These are phyloP conservation scores for Corylus avellana DNA, from an alignment of 306 rosid genomes.

Conservation along the genomic window DNA sequence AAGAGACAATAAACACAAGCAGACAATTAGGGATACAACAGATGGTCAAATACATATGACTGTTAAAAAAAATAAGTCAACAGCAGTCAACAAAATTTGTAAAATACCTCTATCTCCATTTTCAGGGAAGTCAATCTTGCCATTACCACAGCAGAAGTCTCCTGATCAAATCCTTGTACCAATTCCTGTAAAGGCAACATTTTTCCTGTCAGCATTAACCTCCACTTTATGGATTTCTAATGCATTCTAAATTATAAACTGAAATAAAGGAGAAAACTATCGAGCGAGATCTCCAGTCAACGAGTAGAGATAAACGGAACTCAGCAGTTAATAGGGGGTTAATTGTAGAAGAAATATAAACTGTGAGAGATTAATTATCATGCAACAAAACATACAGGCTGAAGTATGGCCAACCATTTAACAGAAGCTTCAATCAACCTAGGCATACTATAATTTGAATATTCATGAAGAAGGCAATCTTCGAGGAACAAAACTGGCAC, in stretches of 20 bases:
- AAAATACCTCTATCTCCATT: slow-evolving; percentile 90
- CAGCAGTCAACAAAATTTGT: slow-evolving; percentile 11
- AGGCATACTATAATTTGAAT: background rate
- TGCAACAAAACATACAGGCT: background rate
- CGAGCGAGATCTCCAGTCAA: background rate
- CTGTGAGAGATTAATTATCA: background rate
- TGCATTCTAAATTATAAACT: slow-evolving; percentile 11
- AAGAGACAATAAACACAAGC: background rate
- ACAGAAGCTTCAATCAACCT: background rate
- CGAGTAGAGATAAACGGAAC: slow-evolving; percentile 1
- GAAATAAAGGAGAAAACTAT: slow-evolving; percentile 10
- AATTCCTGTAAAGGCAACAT: slow-evolving; percentile 61
- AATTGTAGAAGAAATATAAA: background rate
- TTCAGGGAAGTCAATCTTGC: slow-evolving; percentile 85
- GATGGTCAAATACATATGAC: slow-evolving; percentile 13
- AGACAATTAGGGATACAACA: slow-evolving; percentile 14
- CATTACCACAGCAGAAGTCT: slow-evolving; percentile 97
- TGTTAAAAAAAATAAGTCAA: slow-evolving; percentile 17
- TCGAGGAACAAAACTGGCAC: background rate
- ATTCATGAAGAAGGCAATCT: background rate
- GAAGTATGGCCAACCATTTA: background rate
- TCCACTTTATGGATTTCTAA: background rate
- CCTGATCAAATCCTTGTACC: slow-evolving; percentile 97
- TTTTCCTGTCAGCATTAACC: slow-evolving; percentile 22
- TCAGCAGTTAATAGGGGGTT: background rate